Evolutionary conservation across 2,329 filamentous ascomycete species (phyloP).

Genomic region (Zarea fungicola): DNA sequence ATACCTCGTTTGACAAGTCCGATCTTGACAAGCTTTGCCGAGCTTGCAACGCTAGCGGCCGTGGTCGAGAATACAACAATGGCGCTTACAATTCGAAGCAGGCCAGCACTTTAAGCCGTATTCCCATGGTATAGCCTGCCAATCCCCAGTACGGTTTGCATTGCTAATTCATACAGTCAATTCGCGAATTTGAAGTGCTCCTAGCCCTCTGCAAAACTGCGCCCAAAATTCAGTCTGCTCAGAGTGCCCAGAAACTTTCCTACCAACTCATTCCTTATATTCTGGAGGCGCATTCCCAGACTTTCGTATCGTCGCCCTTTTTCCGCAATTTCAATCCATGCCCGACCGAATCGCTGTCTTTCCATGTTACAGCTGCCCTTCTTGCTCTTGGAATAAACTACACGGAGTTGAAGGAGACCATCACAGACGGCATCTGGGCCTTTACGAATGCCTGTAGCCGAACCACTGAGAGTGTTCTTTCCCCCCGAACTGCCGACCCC

Average conservation of each 20-base stretch:
- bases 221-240: slow-evolving; percentile 61
- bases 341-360: slow-evolving; percentile 79
- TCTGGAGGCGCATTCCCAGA: slow-evolving; percentile 74
- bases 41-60: slow-evolving; percentile 46
- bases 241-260: slow-evolving; percentile 74
- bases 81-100: slow-evolving; percentile 37
- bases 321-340: slow-evolving; percentile 80
- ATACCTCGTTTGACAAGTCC: slow-evolving; percentile 53
- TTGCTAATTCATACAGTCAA: slow-evolving; percentile 50
- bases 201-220: slow-evolving; percentile 88
- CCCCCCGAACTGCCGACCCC: slow-evolving; percentile 48
- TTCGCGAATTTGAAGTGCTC: slow-evolving; percentile 87
- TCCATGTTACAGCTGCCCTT: slow-evolving; percentile 72
- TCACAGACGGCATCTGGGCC: slow-evolving; percentile 60
- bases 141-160: neutral
- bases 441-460: slow-evolving; percentile 69
- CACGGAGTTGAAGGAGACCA: slow-evolving; percentile 58
- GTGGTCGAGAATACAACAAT: slow-evolving; percentile 40
- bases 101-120: slow-evolving; percentile 41
- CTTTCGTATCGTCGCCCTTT: slow-evolving; percentile 73
- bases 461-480: slow-evolving; percentile 52
- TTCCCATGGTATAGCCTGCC: slow-evolving; percentile 54
- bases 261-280: slow-evolving; percentile 78
- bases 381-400: slow-evolving; percentile 76
- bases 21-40: slow-evolving; percentile 59